These are phyloP conservation scores for Umbilicus rupestris DNA, from an alignment of 164 flowering plant genomes.

Conservation along the genomic window DNA sequence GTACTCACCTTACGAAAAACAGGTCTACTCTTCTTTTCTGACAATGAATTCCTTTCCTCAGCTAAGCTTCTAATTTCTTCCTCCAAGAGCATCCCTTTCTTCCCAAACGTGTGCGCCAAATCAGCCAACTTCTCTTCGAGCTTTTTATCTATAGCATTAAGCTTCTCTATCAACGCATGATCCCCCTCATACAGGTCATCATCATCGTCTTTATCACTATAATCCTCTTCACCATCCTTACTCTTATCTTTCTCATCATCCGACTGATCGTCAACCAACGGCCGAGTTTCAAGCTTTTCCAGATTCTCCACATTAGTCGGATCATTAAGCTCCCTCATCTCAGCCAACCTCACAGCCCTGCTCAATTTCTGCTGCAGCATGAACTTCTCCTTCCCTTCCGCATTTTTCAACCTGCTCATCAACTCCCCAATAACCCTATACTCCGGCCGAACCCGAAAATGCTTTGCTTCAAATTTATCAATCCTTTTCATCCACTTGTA, in stretches of 20 bases:
- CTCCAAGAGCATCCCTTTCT: constrained; percentile 70
- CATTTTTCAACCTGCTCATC: constrained; percentile 59
- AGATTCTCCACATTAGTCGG: constrained; percentile 46
- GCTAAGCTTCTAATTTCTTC: constrained; percentile 89
- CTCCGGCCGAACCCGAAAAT: constrained; percentile 45
- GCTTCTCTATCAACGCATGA: constrained; percentile 51
- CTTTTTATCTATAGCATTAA: constrained; percentile 64
- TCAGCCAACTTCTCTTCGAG: constrained; percentile 76
- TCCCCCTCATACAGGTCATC: constrained; percentile 63
- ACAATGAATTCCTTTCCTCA: constrained; percentile 77
- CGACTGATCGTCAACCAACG: not conserved
- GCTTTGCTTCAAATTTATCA: constrained; percentile 75
- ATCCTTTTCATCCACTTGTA: constrained; percentile 50
- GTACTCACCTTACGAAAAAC: constrained; percentile 66
- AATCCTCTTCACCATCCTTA: constrained; percentile 31
- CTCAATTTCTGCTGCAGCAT: constrained; percentile 71
- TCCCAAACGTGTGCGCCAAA: constrained; percentile 85
- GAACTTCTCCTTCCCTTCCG: constrained; percentile 63
- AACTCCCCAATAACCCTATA: constrained; percentile 81
- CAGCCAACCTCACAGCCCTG: constrained; percentile 65
- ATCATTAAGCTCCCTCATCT: constrained; percentile 79
- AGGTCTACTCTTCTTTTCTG: constrained; percentile 73
- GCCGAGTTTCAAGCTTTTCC: constrained; percentile 19
- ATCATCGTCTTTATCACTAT: constrained; percentile 24
- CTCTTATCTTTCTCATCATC: constrained; percentile 13